Evolutionary conservation across 2,329 filamentous ascomycete species (phyloP), one percentile per base, ranked within the genome.

Genomic region (Canariomyces notabilis): DNA sequence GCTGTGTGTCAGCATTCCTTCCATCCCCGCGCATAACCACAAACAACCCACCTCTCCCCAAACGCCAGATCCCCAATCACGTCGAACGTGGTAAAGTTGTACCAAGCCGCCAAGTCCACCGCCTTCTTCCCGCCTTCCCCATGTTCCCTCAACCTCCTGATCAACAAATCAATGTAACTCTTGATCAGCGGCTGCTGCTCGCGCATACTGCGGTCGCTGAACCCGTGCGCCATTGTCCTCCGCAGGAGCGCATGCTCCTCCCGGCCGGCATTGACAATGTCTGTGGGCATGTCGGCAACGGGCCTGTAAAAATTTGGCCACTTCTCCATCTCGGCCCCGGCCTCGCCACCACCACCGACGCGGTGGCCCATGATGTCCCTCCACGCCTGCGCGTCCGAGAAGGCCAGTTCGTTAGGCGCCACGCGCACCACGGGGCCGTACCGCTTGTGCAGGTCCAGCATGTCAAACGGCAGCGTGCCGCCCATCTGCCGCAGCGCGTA

Each of bases 351-450:
- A 12, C 58, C 58, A 7, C 55, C 54, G 33, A 47, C 50, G 37
- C 62, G 61, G 51, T 68, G 65, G 31, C 67, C 66, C 52, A 67
- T 68, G 37, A 69, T 64, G 37, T 69, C 66, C 39, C 58, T 58
- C 57, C 61, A 70, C 3, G 67, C 67, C 34, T 62, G 56, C 0
- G 64, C 53, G 64, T 62, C 57, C 35, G 60, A 65, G 54, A 72
- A 76, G 2, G 70, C 67, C 3, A 76, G 64, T 52, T 75, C 70
- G 46, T 72, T 63, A 2, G 74, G 72, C 4, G 64, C 65, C 34
- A 74, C 59, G 8, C 74, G 68, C 7, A 76, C 71, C 1, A 75
- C 64, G 1, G 63, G 61, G 5, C 73, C 73, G 51, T 72, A 72
- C 33, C 59, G 50, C 5, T 60, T 51, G 55, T 72, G 69, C 12